Base-by-base conservation (phyloP, 2,329 filamentous ascomycete species). In the Hansfordia pulvinata region DNA sequence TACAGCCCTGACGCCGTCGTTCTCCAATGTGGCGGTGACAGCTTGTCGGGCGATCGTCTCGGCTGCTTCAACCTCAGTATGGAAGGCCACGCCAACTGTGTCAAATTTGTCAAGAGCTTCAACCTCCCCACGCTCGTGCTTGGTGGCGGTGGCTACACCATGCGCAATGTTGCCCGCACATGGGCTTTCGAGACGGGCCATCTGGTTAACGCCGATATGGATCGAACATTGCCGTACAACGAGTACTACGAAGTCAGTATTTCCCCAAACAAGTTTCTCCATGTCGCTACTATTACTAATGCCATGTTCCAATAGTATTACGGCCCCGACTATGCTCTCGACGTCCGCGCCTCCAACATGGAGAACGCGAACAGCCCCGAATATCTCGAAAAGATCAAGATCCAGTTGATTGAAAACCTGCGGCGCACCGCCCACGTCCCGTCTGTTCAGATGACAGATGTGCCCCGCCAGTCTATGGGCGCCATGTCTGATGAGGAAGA, bases 51-150 rank as follows among this genome's bases (percentile, higher is more conserved):
- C 25, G 90, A 98, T 53, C 76, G 90, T 19, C 68, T 98, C 0
- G 90, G 90, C 27, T 92, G 86, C 52, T 98, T 98, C 65, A 98
- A 96, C 50, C 66, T 98, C 35, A 96, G 92, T 54, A 94, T 98
- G 70, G 76, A 78, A 42, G 88, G 88, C 4, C 90, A 98, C 50
- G 86, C 88, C 38, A 85, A 85, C 52, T 98, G 90, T 49, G 84
- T 96, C 39, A 78, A 77, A 38, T 96, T 79, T 41, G 83, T 93
- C 39, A 94, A 93, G 55, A 76, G 70, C 35, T 86, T 88, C 49
- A 69, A 73, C 17, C 63, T 90, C 8, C 90, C 90, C 0, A 76
- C 92, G 3, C 67, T 98, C n/a, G 79, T 98, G 12, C 73, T 98
- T 11, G 90, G 90, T 17, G 90, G 90, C 10, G 90, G 90, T 36